Percentiles rank a stretch among this genome's conserved stretches.
phyloP scores from a whole-genome alignment of 192 early-diverging fungal genomes.

The Rhizophagus clarus region DNA sequence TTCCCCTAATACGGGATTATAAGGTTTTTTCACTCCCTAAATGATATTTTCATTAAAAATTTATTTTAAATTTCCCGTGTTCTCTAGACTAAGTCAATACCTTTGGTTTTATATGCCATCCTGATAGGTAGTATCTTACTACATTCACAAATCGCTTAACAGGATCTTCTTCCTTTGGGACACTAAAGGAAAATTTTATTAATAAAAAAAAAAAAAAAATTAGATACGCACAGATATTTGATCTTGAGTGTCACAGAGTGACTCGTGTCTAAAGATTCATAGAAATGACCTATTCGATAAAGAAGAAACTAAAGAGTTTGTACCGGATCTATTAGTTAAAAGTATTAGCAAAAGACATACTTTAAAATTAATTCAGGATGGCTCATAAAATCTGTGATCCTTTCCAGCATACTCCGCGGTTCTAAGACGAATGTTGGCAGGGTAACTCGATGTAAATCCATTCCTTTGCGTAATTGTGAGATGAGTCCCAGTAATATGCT shows the following conservation, averaged over 20 bases:
- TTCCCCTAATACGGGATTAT: constrained; percentile 93
- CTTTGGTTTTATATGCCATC: constrained; percentile 92
- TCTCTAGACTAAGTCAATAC: constrained; percentile 41
- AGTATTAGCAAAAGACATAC: constrained; percentile 46
- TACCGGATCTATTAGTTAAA: background rate
- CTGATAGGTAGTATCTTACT: constrained; percentile 83
- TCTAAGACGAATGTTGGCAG: constrained; percentile 96
- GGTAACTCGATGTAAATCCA: constrained; percentile 91
- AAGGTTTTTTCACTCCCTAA: constrained; percentile 91
- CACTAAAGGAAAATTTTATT: constrained; percentile 49
- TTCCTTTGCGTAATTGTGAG: constrained; percentile 82
- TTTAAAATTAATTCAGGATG: constrained; percentile 80
- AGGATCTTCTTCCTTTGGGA: constrained; percentile 66
- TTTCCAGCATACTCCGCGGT: constrained; percentile 89
- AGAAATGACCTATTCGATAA: background rate
- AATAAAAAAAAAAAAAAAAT: background rate
- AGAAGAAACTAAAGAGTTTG: background rate
- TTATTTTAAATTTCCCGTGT: background rate
- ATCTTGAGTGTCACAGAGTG: background rate
- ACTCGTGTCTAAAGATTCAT: background rate
- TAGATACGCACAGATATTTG: background rate
- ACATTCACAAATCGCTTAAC: constrained; percentile 79
- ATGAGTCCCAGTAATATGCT: constrained; percentile 89
- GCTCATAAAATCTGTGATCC: constrained; percentile 95
- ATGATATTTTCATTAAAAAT: background rate